phyloP scores from a whole-genome alignment of 371 early-diverging fungal species.

The Mortierella sp. region DNA sequence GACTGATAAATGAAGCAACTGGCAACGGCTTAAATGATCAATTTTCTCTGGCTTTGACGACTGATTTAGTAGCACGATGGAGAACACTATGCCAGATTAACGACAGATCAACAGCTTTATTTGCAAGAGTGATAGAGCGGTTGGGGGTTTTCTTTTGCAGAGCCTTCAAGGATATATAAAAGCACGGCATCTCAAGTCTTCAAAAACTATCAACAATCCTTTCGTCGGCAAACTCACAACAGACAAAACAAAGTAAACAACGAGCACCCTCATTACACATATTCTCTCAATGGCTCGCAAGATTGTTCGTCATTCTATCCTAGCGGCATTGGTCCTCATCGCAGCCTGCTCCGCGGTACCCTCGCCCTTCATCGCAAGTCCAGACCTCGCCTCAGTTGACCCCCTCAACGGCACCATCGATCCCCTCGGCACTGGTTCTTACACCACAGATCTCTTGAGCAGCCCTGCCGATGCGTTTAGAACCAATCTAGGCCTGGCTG shows the following conservation, averaged over 20 bases:
- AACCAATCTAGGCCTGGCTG: background rate
- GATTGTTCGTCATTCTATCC: constrained; percentile 7
- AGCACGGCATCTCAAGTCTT: background rate
- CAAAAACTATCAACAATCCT: background rate
- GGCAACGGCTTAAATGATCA: background rate
- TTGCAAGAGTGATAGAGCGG: background rate
- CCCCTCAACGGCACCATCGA: background rate
- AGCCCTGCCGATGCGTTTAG: background rate
- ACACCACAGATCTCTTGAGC: background rate
- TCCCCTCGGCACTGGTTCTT: background rate
- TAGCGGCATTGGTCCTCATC: constrained; percentile 6
- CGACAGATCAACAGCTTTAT: background rate
- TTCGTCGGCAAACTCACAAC: background rate
- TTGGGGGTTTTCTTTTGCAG: background rate
- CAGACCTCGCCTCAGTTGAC: background rate
- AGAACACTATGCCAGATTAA: background rate
- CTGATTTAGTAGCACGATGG: constrained; percentile 1
- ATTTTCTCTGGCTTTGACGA: background rate
- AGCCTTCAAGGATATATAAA: background rate
- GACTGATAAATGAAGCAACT: background rate
- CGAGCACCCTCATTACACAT: background rate
- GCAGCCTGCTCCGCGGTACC: background rate
- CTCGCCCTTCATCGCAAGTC: background rate
- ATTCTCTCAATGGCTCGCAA: background rate
- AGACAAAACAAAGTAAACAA: background rate